These are phyloP conservation scores for Leccinum uliginosum DNA, from an alignment of 768 basidiomycete species.

Conservation along the genomic window DNA sequence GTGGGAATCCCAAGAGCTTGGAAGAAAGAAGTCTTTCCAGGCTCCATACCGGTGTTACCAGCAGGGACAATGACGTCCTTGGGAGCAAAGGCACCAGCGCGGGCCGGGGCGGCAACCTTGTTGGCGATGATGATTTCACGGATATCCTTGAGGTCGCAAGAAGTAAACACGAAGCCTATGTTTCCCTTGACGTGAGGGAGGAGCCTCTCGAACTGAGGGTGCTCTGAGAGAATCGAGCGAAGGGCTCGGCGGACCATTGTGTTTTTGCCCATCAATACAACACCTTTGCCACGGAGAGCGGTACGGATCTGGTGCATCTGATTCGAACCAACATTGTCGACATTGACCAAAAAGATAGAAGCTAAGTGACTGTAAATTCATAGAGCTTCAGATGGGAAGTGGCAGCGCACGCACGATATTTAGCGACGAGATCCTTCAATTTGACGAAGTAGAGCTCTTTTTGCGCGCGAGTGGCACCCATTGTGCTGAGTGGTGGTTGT, in stretches of 20 bases:
- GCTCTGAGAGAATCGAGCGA: slow-evolving; percentile 83
- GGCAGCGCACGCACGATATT: slow-evolving; percentile 66
- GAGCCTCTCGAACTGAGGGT: slow-evolving; percentile 93
- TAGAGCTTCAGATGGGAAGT: neutral
- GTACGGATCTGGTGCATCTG: slow-evolving; percentile 99
- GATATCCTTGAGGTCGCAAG: slow-evolving; percentile 86
- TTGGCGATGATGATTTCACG: slow-evolving; percentile 92
- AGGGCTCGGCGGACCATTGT: slow-evolving; percentile 99
- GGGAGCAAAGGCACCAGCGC: slow-evolving; percentile 95
- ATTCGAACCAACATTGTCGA: slow-evolving; percentile 99
- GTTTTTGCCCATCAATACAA: slow-evolving; percentile 99
- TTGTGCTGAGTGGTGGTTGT: slow-evolving; percentile 40
- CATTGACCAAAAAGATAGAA: slow-evolving; percentile 98
- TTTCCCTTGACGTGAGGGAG: slow-evolving; percentile 95
- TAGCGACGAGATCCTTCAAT: slow-evolving; percentile 87
- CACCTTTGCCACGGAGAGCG: slow-evolving; percentile 91
- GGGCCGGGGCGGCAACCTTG: slow-evolving; percentile 98
- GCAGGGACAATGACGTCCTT: slow-evolving; percentile 89
- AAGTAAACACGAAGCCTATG: slow-evolving; percentile 99
- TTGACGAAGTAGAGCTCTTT: slow-evolving; percentile 91
- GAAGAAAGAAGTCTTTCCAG: slow-evolving; percentile 99
- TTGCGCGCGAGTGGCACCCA: slow-evolving; percentile 89
- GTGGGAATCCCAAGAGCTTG: slow-evolving; percentile 99
- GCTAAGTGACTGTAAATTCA: slow-evolving; percentile 43
- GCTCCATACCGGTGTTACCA: slow-evolving; percentile 99